Evolutionary conservation across 1,284 basidiomycete species (phyloP).

Genomic region (Coriolopsis trogii): DNA sequence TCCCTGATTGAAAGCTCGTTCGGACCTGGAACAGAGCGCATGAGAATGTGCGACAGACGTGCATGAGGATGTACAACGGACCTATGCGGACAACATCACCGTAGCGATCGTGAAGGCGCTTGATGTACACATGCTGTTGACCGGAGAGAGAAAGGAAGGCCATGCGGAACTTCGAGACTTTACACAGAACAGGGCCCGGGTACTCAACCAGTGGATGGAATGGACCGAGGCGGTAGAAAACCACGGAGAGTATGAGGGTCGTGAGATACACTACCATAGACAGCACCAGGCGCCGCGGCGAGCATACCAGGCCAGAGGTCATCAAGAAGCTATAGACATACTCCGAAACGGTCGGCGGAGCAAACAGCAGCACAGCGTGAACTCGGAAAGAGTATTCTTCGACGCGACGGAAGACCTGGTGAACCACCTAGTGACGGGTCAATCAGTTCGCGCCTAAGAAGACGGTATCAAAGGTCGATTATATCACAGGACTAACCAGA

Average conservation of each 20-base stretch:
- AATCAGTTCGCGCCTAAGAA: no score
- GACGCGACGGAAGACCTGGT: background rate
- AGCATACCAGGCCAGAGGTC: background rate
- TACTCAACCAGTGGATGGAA: background rate
- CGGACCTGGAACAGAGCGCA: background rate
- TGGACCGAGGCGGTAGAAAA: background rate
- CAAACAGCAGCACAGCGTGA: background rate
- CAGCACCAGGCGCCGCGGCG: background rate
- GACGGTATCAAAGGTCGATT: no score
- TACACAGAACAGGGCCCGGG: background rate
- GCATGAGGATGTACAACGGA: background rate
- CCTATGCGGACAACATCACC: background rate
- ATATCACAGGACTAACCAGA: no score
- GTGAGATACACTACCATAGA: background rate
- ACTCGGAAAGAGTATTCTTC: background rate
- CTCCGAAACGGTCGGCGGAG: background rate
- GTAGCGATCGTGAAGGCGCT: background rate
- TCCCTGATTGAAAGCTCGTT: conserved; percentile 2
- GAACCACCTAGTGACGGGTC: background rate
- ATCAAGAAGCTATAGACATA: background rate
- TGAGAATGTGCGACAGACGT: background rate
- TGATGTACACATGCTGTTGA: background rate
- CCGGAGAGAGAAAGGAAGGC: background rate
- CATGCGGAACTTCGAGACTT: background rate
- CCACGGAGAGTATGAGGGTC: background rate